A percentile compares a stretch with the other conserved stretches of the same genome.
Evolutionary conservation across 2,329 filamentous ascomycete genomes (phyloP).

Genomic region (Lachnellula hyalina): DNA sequence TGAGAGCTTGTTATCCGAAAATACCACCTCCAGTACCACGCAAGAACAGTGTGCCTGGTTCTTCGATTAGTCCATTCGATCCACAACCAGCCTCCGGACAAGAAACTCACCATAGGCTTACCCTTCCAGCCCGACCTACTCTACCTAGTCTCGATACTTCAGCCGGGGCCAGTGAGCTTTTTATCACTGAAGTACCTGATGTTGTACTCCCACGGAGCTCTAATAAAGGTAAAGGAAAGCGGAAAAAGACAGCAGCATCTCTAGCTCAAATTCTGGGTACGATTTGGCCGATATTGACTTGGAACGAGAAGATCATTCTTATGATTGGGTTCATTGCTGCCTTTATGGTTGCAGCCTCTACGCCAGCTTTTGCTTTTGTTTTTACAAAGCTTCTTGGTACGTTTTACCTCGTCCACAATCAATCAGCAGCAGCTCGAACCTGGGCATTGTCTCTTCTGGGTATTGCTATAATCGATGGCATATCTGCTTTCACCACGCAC

Average conservation of each 20-base stretch:
- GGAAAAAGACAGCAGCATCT: conserved; percentile 19
- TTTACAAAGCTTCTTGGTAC: conserved; percentile 68
- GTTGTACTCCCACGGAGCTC: background rate
- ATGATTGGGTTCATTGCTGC: conserved; percentile 49
- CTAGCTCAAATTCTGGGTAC: conserved; percentile 58
- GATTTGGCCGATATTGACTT: conserved; percentile 61
- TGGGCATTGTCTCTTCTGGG: conserved; percentile 69
- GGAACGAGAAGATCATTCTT: conserved; percentile 48
- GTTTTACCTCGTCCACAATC: conserved; percentile 50
- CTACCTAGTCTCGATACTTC: background rate
- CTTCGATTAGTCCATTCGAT: background rate
- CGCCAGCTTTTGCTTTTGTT: conserved; percentile 65
- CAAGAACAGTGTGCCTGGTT: background rate
- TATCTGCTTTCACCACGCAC: conserved; percentile 59
- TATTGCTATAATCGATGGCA: conserved; percentile 61
- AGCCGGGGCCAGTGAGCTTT: background rate
- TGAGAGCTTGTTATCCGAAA: background rate
- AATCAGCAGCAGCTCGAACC: conserved; percentile 24
- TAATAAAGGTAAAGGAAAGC: conserved; percentile 3
- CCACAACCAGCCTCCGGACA: background rate
- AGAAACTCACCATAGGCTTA: background rate
- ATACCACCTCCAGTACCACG: background rate
- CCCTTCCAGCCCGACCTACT: background rate
- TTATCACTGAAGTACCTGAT: background rate
- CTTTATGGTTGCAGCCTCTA: conserved; percentile 22